Percentiles rank a stretch among this genome's conserved stretches.
These are phyloP conservation scores for Yamadazyma oceani DNA, from an alignment of 1,139 yeast genomes.

Conservation along the genomic window DNA sequence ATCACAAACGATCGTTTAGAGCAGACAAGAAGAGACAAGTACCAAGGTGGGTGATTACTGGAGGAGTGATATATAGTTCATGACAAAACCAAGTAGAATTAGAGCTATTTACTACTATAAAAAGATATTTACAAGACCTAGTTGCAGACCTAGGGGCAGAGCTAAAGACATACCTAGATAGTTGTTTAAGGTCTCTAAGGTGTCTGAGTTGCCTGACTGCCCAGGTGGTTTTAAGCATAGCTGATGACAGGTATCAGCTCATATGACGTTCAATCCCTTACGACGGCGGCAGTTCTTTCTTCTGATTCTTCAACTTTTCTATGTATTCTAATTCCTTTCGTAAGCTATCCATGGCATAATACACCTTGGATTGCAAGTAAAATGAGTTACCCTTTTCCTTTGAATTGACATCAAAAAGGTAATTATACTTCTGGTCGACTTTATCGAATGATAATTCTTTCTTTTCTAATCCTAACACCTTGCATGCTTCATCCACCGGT, in stretches of 20 bases:
- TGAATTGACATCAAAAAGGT: slow-evolving; percentile 82
- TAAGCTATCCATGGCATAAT: slow-evolving; percentile 58
- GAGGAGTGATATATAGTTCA: no score
- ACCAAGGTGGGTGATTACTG: no score
- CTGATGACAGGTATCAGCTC: no score
- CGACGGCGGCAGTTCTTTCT: slow-evolving; percentile 11
- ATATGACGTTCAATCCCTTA: neutral
- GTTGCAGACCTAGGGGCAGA: neutral
- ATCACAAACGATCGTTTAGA: slow-evolving; percentile 2
- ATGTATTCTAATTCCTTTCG: slow-evolving; percentile 47
- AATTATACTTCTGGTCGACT: slow-evolving; percentile 74
- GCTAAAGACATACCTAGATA: no score
- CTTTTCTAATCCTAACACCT: slow-evolving; percentile 78
- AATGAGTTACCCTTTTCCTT: slow-evolving; percentile 94
- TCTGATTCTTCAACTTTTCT: slow-evolving; percentile 32
- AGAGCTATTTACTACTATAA: neutral
- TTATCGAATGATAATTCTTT: slow-evolving; percentile 56
- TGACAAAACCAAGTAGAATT: neutral
- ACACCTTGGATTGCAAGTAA: slow-evolving; percentile 88
- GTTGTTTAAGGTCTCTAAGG: no score
- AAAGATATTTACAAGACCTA: slow-evolving; percentile 1
- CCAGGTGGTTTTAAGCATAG: no score
- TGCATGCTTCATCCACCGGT: slow-evolving; percentile 84
- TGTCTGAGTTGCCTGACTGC: no score
- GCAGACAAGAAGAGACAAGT: no score